Conservation (phyloP, 257 asterid genomes). For the Plantago ovata region DNA sequence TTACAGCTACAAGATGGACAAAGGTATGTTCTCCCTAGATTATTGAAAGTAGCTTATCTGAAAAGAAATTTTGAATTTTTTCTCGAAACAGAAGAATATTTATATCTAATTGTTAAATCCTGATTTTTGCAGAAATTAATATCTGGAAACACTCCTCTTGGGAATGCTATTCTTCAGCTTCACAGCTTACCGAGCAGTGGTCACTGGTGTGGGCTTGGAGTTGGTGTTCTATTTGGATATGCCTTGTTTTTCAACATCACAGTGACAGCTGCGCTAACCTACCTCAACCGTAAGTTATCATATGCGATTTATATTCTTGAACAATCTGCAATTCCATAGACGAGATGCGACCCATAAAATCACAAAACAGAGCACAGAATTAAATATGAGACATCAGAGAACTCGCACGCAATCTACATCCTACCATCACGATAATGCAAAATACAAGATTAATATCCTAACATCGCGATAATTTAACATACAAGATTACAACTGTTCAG, state of each 20-base stretch:
- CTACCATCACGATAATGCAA: too few species aligned
- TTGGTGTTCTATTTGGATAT: conserved; percentile 56
- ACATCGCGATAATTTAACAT: too few species aligned
- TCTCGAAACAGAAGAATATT: conserved; percentile 2
- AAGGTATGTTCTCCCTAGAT: conserved; percentile 43
- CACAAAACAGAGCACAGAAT: too few species aligned
- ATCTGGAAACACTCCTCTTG: conserved; percentile 47
- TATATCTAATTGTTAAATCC: conserved; percentile 10
- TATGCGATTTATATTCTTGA: conserved; percentile 4
- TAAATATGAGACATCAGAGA: too few species aligned
- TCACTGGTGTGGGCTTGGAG: conserved; percentile 86
- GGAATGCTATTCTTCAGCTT: conserved; percentile 43
- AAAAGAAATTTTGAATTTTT: neutral
- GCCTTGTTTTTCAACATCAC: conserved; percentile 57
- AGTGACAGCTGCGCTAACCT: conserved; percentile 60
- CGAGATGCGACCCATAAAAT: too few species aligned
- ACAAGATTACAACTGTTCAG: too few species aligned
- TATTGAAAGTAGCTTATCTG: conserved; percentile 2
- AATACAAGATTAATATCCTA: too few species aligned
- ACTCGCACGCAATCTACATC: too few species aligned
- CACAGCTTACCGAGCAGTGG: conserved; percentile 55
- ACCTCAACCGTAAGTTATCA: conserved; percentile 59
- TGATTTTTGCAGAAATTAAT: conserved; percentile 41
- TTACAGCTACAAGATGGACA: conserved; percentile 76
- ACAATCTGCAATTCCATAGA: neutral